Evolutionary conservation across 1,284 basidiomycete genomes (phyloP), one percentile per base, ranked within the genome.

Genomic region (Sporisorium scitamineum): DNA sequence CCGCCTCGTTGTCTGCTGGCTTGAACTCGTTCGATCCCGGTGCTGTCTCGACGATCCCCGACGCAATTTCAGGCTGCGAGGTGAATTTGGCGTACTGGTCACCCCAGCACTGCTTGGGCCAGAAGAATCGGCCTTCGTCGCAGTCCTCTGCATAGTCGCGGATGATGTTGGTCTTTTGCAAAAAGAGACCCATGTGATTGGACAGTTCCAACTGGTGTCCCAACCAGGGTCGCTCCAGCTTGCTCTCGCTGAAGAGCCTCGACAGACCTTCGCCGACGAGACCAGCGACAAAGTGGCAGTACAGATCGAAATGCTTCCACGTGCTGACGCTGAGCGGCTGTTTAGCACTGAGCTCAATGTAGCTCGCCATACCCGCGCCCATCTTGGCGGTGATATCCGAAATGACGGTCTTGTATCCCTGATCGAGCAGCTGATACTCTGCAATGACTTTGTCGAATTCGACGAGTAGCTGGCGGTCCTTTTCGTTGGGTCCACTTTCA

Each of bases 151-250:
- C 90, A 87, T 92, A 94, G 86, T 99, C 97, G 62, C 96, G 92
- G 73, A 95, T 93, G 86, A 99, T 97, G 87, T 99, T 99, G 42
- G 95, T 97, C 88, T 99, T 99, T 86, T 99, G 97, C 13, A 99
- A 89, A 59, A 98, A 89, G 18, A 96, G 89, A n/a, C 97, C 97
- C 93, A 98, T 95, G 52, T 93, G 93, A 87, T 98, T 97, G 77
- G 92, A 91, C 2, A 99, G 89, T 74, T 92, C 92, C 66, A 97
- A 90, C 86, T 98, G 93, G 51, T 90, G 87, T 42, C 90, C 91
- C 54, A 99, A 87, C 88, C 90, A 93, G 0, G 89, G 84, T 0
- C 89, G 89, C 87, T 99, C 96, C 84, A 95, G 94, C 45, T 90
- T 90, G 5, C 94, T 94, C 9, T 93, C 92, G 18, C 93, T 89